These are phyloP conservation scores for Rhodocollybia butyracea DNA, from an alignment of 768 basidiomycete species.

Conservation along the genomic window DNA sequence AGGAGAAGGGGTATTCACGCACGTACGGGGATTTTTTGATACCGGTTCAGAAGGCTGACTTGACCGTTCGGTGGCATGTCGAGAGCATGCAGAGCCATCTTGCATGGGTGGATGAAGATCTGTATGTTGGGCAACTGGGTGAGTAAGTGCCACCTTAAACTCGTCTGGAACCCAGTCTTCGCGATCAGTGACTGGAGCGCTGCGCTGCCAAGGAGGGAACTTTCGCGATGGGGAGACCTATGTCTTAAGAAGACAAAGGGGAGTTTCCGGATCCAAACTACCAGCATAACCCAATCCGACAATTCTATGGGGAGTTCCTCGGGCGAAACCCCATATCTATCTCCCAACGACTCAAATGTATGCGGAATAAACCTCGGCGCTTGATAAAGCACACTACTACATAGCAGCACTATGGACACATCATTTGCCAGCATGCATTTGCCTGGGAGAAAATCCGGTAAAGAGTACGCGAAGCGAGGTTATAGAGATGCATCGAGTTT, in stretches of 20 bases:
- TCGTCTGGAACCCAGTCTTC: constrained; percentile 3
- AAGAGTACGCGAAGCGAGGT: constrained; percentile 58
- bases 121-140: background rate
- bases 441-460: constrained; percentile 83
- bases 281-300: constrained; percentile 60
- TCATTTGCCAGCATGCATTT: constrained; percentile 80
- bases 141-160: background rate
- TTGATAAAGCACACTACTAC: constrained; percentile 74
- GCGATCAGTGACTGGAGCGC: background rate
- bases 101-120: background rate
- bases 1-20: background rate
- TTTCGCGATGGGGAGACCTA: constrained; percentile 34
- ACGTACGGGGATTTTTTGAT: background rate
- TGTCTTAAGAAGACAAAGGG: constrained; percentile 36
- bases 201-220: no score
- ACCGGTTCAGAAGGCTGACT: background rate
- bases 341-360: constrained; percentile 57
- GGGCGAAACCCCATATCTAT: constrained; percentile 68
- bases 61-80: background rate
- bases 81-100: background rate
- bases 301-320: constrained; percentile 74
- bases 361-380: constrained; percentile 79
- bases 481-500: constrained; percentile 75
- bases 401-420: constrained; percentile 63
- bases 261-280: constrained; percentile 22